Evolutionary conservation across 2,329 filamentous ascomycete species (phyloP), one percentile per base, ranked within the genome.

Genomic region (Exophiala mesophila): DNA sequence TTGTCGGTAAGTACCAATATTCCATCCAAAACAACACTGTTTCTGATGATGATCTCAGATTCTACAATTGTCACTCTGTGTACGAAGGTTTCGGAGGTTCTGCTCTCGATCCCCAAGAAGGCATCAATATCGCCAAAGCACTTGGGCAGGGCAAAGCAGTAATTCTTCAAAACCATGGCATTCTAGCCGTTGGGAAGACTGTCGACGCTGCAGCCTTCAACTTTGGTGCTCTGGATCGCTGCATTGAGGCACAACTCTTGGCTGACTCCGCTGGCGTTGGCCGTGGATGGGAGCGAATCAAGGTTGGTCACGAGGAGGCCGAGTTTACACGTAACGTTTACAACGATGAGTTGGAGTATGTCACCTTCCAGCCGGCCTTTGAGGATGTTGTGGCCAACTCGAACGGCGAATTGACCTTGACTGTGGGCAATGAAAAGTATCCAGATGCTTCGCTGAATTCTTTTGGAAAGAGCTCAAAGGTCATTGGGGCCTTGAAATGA

Each of bases 161-260:
- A 3, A 60, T 78, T 9, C 59, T 78, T 7, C 66, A 68, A 47
- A 77, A 76, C 54, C 74, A 78, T 55, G 74, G 75, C 0, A 58
- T 77, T n/a, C 57, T 78, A 43, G 76, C 75, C 1, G 69, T 67
- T 16, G 75, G 71, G 8, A 50, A 61, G 20, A 67, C 64, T 1
- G 63, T 78, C 39, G 75, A 78, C 52, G 67, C 65, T 42, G 65
- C 70, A 3, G 66, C 76, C 2, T 74, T 70, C 50, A 77, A 73
- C 71, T 78, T 77, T 54, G 65, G 71, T 36, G 65, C 63, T 39
- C 55, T 67, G 19, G 65, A 67, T 24, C 55, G 66, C 19, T 63
- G 63, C 39, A 67, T 65, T 24, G 63, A 64, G 32, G 61, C 63
- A 2, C 65, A 67, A 46, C 52, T 67, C 18, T 49, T 67, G 50